These are phyloP conservation scores for Bifiguratus adelaidae DNA, from an alignment of 192 early-diverging fungal genomes.

Conservation along the genomic window DNA sequence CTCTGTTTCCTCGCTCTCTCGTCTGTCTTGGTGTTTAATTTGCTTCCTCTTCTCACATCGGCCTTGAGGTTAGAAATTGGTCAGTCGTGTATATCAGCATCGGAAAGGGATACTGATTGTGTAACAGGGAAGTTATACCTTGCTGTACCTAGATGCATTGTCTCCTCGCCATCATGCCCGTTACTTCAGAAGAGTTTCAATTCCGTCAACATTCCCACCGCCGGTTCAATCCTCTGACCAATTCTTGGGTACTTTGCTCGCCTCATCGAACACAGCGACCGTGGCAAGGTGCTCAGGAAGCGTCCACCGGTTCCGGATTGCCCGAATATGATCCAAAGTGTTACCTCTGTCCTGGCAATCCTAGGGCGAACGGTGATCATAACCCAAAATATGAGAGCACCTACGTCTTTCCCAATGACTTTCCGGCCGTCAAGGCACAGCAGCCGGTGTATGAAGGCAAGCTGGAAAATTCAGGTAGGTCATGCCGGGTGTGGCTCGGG, in stretches of 20 bases:
- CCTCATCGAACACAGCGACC: slow-evolving; percentile 92
- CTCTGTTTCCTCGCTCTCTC: no score
- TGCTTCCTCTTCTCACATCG: no score
- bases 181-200: slow-evolving; percentile 26
- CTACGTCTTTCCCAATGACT: slow-evolving; percentile 89
- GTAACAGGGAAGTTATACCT: no score
- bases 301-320: slow-evolving; percentile 14
- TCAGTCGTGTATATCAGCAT: no score
- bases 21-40: no score
- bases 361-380: slow-evolving; percentile 49
- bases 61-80: no score
- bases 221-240: slow-evolving; percentile 85
- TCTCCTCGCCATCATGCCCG: background rate
- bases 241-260: slow-evolving; percentile 93
- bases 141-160: no score
- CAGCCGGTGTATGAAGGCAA: slow-evolving; percentile 51
- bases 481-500: no score
- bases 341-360: slow-evolving; percentile 85
- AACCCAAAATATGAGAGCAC: slow-evolving; percentile 79
- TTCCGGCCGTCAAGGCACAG: slow-evolving; percentile 65
- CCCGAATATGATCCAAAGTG: slow-evolving; percentile 73
- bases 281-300: slow-evolving; percentile 77
- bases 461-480: no score
- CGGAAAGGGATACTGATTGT: no score
- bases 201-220: slow-evolving; percentile 59